Conservation (phyloP, 257 asterid species). For the Verbascum thapsus region DNA sequence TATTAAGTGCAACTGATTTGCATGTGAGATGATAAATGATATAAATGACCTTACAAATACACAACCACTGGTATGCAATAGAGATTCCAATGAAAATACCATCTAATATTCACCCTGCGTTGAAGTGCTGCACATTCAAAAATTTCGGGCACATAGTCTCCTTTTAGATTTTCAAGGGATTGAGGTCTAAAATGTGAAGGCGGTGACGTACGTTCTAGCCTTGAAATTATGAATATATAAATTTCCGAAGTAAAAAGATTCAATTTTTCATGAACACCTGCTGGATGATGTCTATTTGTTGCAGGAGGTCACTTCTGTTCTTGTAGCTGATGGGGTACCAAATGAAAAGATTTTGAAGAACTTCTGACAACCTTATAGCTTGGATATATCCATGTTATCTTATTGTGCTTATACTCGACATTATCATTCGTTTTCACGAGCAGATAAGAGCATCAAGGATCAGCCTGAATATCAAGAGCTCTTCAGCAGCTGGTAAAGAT, state of each 20-base stretch:
- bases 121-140: too few species aligned
- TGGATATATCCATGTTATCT: conserved; percentile 37
- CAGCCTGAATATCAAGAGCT: conserved; percentile 11
- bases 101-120: too few species aligned
- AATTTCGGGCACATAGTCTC: too few species aligned
- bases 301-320: conserved; percentile 83
- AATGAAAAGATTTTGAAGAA: conserved; percentile 79
- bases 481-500: neutral
- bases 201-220: too few species aligned
- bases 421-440: conserved; percentile 38
- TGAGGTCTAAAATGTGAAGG: too few species aligned
- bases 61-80: too few species aligned
- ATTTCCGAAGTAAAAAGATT: neutral
- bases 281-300: conserved; percentile 29
- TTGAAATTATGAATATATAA: neutral
- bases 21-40: too few species aligned
- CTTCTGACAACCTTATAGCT: conserved; percentile 42
- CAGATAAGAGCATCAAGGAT: conserved; percentile 31
- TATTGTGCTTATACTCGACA: conserved; percentile 11
- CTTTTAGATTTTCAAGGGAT: too few species aligned
- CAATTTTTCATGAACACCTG: neutral
- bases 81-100: too few species aligned
- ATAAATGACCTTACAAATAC: too few species aligned
- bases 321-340: conserved; percentile 75
- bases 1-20: too few species aligned